A percentile compares a stretch with the other conserved stretches of the same genome.
These are phyloP conservation scores for Cupressus sempervirens DNA, from an alignment of 75 land plant species.

Conservation along the genomic window DNA sequence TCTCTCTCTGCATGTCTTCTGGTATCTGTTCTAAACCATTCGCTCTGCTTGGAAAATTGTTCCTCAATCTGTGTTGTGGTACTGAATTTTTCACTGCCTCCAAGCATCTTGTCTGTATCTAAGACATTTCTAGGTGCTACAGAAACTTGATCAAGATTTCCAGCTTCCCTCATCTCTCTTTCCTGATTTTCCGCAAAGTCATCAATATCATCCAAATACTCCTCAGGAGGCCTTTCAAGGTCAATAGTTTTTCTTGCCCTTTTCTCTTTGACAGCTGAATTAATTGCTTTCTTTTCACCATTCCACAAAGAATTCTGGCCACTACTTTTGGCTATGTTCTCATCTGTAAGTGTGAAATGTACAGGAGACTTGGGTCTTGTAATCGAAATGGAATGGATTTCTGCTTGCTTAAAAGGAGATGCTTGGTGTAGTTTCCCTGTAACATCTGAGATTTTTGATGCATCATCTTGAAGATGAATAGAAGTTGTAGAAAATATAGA, in stretches of 20 bases:
- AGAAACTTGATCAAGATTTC: constrained; percentile 4
- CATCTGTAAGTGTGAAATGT: background rate
- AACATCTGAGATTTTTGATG: constrained; percentile 4
- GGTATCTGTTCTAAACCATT: constrained; percentile 11
- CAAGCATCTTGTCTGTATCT: background rate
- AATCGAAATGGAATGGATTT: background rate
- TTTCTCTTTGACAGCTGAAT: constrained; percentile 6
- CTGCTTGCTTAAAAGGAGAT: background rate
- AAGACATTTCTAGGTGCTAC: constrained; percentile 1
- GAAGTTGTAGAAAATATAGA: constrained; percentile 3
- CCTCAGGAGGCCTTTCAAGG: constrained; percentile 12
- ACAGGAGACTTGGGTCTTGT: background rate
- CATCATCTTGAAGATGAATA: constrained; percentile 5
- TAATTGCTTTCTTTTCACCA: background rate
- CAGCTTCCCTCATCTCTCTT: constrained; percentile 7
- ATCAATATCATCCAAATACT: constrained; percentile 8
- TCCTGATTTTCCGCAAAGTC: constrained; percentile 5
- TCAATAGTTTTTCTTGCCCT: constrained; percentile 7
- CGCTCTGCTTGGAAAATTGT: background rate
- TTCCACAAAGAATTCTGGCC: background rate
- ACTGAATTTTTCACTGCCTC: background rate
- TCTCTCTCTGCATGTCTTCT: background rate
- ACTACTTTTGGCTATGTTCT: constrained; percentile 1
- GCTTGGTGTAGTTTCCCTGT: background rate
- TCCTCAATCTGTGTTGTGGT: constrained; percentile 2